phyloP scores from a whole-genome alignment of 2,329 filamentous ascomycete genomes.

The Sclerotinia sclerotiorum region DNA sequence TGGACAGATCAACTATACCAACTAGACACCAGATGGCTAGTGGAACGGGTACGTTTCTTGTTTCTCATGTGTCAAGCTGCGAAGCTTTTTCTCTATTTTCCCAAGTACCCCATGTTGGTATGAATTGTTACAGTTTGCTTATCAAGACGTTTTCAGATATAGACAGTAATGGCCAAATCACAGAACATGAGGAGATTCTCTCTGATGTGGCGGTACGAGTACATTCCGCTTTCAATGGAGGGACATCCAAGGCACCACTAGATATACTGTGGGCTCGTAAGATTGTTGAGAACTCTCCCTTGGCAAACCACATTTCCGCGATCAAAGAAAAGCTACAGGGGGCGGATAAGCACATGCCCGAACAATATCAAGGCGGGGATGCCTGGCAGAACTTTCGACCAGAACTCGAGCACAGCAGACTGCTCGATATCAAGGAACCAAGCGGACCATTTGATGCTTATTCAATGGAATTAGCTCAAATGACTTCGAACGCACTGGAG shows the following conservation, averaged over 20 bases:
- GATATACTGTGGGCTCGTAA: constrained; percentile 2
- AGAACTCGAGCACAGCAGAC: not conserved
- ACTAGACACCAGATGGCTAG: not conserved
- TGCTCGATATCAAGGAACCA: not conserved
- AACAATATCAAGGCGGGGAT: not conserved
- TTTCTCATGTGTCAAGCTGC: not conserved
- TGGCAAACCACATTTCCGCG: not conserved
- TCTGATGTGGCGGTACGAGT: not conserved
- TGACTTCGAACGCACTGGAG: constrained; percentile 1
- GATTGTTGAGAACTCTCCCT: not conserved
- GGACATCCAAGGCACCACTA: not conserved
- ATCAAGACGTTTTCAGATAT: not conserved
- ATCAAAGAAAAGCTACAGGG: not conserved
- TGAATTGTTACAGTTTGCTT: not conserved
- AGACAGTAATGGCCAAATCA: not conserved
- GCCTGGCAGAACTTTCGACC: not conserved
- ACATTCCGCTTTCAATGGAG: not conserved
- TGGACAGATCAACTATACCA: not conserved
- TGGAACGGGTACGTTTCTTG: not conserved
- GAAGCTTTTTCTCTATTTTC: not conserved
- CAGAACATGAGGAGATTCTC: not conserved
- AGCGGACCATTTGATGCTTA: not conserved
- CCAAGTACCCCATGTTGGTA: not conserved
- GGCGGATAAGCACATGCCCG: not conserved
- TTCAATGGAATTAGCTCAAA: not conserved